A percentile compares a stretch with the other conserved stretches of the same genome.
Evolutionary conservation across 1,284 basidiomycete genomes (phyloP).

Genomic region (Pseudozyma hubeiensis): DNA sequence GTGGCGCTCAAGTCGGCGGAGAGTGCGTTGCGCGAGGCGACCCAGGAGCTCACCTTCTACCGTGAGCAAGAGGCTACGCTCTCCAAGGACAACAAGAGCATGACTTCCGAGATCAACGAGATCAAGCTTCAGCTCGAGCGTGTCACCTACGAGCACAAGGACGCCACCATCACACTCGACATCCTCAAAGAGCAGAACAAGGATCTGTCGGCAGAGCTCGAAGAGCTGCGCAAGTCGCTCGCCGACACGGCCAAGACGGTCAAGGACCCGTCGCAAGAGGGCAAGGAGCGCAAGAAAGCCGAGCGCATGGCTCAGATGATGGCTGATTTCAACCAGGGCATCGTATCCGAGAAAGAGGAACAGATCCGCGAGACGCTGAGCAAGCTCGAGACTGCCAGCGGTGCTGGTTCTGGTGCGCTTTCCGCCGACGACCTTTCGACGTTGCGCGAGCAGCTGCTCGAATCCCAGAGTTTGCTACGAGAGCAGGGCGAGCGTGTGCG

Average conservation of each 20-base stretch:
- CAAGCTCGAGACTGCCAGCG: conserved; percentile 77
- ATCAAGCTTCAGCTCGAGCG: conserved; percentile 90
- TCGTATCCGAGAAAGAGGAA: conserved; percentile 92
- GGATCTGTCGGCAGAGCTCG: conserved; percentile 87
- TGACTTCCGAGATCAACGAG: conserved; percentile 79
- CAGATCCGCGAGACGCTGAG: conserved; percentile 83
- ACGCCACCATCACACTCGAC: conserved; percentile 92
- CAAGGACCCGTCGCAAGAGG: conserved; percentile 77
- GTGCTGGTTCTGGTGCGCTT: conserved; percentile 28
- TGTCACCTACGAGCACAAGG: conserved; percentile 94
- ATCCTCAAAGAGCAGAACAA: conserved; percentile 94
- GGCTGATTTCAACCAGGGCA: conserved; percentile 86
- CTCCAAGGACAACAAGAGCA: conserved; percentile 57
- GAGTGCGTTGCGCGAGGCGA: conserved; percentile 70
- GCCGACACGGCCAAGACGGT: conserved; percentile 45
- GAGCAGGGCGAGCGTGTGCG: conserved; percentile 90
- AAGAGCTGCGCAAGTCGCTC: conserved; percentile 76
- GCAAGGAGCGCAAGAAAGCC: conserved; percentile 98
- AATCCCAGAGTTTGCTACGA: conserved; percentile 84
- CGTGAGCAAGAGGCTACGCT: conserved; percentile 78
- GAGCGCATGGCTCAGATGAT: conserved; percentile 99
- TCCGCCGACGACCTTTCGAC: conserved; percentile 82
- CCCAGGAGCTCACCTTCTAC: conserved; percentile 85
- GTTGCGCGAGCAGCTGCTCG: conserved; percentile 86
- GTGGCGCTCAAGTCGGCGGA: conserved; percentile 59